Conservation (phyloP, 164 flowering plant genomes). For the Platanus orientalis region DNA sequence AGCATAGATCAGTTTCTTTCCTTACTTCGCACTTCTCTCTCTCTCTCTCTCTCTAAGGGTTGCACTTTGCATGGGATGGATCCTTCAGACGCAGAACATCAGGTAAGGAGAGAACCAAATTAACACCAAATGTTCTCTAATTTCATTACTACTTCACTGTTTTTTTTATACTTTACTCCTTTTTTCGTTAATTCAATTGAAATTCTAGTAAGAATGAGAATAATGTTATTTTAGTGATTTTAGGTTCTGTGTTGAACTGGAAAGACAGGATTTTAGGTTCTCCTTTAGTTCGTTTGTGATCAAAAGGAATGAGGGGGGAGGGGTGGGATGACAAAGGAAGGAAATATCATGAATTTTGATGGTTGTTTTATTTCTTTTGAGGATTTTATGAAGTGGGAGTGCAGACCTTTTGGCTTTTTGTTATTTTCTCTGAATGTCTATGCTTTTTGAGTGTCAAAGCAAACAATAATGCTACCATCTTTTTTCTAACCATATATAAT, state of each 20-base stretch:
- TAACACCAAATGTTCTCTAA: background rate
- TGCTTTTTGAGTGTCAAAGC: background rate
- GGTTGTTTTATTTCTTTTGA: background rate
- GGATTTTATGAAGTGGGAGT: background rate
- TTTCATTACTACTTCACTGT: background rate
- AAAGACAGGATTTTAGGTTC: background rate
- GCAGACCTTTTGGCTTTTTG: background rate
- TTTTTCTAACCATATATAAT: no score
- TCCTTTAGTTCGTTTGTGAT: background rate
- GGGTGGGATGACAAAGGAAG: background rate
- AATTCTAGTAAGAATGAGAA: background rate
- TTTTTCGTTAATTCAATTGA: background rate
- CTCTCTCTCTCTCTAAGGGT: background rate
- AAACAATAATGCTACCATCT: background rate
- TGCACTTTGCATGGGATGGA: conserved; percentile 23
- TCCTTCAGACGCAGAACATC: conserved; percentile 11
- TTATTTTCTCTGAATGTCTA: background rate
- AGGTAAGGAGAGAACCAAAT: conserved; percentile 3
- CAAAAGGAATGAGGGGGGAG: no score
- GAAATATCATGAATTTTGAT: background rate
- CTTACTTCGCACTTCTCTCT: background rate
- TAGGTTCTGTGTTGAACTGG: background rate
- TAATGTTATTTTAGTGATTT: background rate
- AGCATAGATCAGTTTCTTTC: background rate
- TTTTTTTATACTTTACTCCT: background rate